These are phyloP conservation scores for Podila clonocystis DNA, from an alignment of 192 early-diverging fungal genomes.

Conservation along the genomic window DNA sequence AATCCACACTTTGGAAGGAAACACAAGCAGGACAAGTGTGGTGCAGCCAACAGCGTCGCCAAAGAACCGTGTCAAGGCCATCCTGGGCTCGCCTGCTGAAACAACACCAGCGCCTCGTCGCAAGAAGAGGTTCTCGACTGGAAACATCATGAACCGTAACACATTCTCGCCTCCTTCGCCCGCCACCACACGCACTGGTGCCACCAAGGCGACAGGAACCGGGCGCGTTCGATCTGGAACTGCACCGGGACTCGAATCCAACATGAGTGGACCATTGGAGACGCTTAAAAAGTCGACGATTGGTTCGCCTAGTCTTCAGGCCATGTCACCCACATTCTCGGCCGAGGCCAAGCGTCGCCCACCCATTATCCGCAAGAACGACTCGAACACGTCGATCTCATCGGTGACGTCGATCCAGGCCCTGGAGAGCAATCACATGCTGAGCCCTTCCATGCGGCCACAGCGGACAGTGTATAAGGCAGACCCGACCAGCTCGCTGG, in stretches of 20 bases:
- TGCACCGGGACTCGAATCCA: conserved; percentile 7
- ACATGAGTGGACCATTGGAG: not conserved
- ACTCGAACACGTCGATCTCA: conserved; percentile 24
- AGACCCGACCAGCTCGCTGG: conserved; percentile 64
- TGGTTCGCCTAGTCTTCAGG: conserved; percentile 21
- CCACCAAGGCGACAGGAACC: not conserved
- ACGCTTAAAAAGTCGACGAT: conserved; percentile 10
- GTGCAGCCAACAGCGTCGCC: conserved; percentile 40
- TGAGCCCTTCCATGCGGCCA: conserved; percentile 3
- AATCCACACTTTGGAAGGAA: conserved; percentile 20
- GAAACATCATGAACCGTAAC: conserved; percentile 30
- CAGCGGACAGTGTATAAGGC: conserved; percentile 40
- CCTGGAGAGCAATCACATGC: conserved; percentile 1
- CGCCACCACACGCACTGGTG: not conserved
- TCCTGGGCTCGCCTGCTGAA: conserved; percentile 32
- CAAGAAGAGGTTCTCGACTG: conserved; percentile 40
- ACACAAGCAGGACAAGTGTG: conserved; percentile 16
- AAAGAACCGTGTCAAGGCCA: conserved; percentile 41
- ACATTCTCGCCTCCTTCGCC: conserved; percentile 24
- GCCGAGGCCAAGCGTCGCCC: conserved; percentile 30
- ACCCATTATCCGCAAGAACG: conserved; percentile 24
- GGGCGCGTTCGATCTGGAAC: conserved; percentile 38
- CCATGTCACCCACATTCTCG: conserved; percentile 35
- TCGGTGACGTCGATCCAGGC: conserved; percentile 2
- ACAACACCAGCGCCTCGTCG: not conserved